Conservation (phyloP, 345 rosid species). For the Pistacia atlantica region DNA sequence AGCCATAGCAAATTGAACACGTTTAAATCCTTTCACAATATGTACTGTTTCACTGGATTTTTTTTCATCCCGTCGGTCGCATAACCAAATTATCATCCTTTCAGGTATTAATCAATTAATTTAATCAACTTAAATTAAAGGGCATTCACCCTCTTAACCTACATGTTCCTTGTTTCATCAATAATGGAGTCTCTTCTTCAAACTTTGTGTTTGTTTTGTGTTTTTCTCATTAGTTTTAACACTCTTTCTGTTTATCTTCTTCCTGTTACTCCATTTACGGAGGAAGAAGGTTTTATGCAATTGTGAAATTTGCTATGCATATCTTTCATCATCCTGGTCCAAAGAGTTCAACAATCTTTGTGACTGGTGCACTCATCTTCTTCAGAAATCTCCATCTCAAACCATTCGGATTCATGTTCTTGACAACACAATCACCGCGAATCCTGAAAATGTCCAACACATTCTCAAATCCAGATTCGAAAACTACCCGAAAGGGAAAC, state of each 20-base stretch:
- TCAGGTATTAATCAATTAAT: too few species aligned
- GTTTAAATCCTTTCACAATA: neutral
- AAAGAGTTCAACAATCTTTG: constrained; percentile 42
- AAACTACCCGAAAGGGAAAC: constrained; percentile 56
- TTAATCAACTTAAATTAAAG: constrained; percentile 4
- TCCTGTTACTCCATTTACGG: constrained; percentile 13
- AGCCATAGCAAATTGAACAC: too few species aligned
- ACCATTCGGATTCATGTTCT: constrained; percentile 45
- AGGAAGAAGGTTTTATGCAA: constrained; percentile 33
- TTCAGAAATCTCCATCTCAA: constrained; percentile 35
- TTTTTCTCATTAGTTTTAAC: constrained; percentile 19
- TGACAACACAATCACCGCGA: constrained; percentile 42
- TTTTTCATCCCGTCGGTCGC: too few species aligned
- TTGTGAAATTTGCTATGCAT: constrained; percentile 39
- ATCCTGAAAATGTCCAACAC: constrained; percentile 43
- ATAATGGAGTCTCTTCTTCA: constrained; percentile 6
- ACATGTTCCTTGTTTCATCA: neutral
- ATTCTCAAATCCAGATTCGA: constrained; percentile 48
- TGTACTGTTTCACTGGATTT: too few species aligned
- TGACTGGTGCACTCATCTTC: constrained; percentile 50
- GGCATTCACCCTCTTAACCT: neutral
- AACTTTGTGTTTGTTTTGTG: neutral
- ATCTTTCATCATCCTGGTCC: constrained; percentile 41
- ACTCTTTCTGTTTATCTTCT: constrained; percentile 15
- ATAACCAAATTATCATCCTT: too few species aligned